A percentile compares a stretch with the other conserved stretches of the same genome.
Conservation (phyloP, 1,139 yeast genomes). For the Pichia sp. region DNA sequence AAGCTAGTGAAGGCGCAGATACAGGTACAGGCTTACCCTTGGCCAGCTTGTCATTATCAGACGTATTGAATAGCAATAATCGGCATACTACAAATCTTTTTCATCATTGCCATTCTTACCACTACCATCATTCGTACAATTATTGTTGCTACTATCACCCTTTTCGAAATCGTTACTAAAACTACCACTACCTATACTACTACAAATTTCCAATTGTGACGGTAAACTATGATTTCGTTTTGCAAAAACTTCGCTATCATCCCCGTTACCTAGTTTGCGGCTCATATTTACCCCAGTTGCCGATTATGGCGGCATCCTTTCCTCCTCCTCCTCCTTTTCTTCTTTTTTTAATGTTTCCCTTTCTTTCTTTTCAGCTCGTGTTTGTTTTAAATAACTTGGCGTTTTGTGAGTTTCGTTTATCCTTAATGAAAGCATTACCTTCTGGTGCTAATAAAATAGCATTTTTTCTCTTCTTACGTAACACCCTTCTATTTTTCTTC, state of each 20-base stretch:
- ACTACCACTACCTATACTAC: not conserved
- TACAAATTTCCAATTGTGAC: constrained; percentile 4
- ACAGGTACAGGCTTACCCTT: not conserved
- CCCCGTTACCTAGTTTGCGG: not conserved
- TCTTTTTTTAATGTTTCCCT: not conserved
- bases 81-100: too few relatives aligned
- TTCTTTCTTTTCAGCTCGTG: constrained; percentile 9
- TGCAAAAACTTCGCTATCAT: not conserved
- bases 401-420: constrained; percentile 11
- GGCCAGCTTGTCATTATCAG: not conserved
- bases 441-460: constrained; percentile 12
- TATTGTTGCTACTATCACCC: not conserved
- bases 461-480: constrained; percentile 9
- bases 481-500: constrained; percentile 8
- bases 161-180: not conserved
- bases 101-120: not conserved
- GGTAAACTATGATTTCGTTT: not conserved
- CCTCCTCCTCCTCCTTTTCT: constrained; percentile 3
- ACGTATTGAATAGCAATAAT: constrained; percentile 6
- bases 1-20: too few relatives aligned
- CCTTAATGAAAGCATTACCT: constrained; percentile 5
- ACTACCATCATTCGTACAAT: too few relatives aligned
- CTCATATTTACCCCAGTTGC: not conserved
- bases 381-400: constrained; percentile 5
- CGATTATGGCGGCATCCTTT: constrained; percentile 6